phyloP scores from a whole-genome alignment of 306 rosid genomes.

The Quercus mongolica region DNA sequence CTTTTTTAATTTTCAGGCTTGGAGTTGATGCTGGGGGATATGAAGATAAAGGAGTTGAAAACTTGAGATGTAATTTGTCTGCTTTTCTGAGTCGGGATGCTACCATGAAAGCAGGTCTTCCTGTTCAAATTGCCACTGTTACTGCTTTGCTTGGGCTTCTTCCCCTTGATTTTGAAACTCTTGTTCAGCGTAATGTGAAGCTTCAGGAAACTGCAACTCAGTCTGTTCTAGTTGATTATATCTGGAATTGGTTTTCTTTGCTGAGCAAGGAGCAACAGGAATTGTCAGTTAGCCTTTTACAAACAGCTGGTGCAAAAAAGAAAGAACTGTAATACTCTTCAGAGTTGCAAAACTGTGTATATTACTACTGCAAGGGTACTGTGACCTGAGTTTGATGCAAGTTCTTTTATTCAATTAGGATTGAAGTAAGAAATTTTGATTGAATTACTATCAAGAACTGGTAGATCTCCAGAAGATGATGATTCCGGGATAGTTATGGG shows the following conservation, averaged over 20 bases:
- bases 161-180: constrained; percentile 50
- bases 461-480: neutral
- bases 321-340: neutral
- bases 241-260: constrained; percentile 59
- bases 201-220: constrained; percentile 21
- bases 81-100: constrained; percentile 35
- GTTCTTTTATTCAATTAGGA: neutral
- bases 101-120: constrained; percentile 32
- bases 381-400: neutral
- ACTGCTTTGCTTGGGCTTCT: constrained; percentile 54
- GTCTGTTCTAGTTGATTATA: constrained; percentile 34
- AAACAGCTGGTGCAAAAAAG: constrained; percentile 16
- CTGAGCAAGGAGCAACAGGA: constrained; percentile 56
- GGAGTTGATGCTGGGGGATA: constrained; percentile 67
- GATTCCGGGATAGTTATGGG: too few relatives aligned
- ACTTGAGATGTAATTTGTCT: constrained; percentile 46
- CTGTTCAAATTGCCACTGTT: constrained; percentile 56
- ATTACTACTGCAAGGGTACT: neutral
- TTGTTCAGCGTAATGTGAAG: constrained; percentile 33
- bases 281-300: constrained; percentile 42
- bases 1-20: constrained; percentile 44
- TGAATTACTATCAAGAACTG: neutral
- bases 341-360: neutral
- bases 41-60: constrained; percentile 57
- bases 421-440: neutral